These are phyloP conservation scores for Trametes maxima DNA, from an alignment of 768 basidiomycete species.

Conservation along the genomic window DNA sequence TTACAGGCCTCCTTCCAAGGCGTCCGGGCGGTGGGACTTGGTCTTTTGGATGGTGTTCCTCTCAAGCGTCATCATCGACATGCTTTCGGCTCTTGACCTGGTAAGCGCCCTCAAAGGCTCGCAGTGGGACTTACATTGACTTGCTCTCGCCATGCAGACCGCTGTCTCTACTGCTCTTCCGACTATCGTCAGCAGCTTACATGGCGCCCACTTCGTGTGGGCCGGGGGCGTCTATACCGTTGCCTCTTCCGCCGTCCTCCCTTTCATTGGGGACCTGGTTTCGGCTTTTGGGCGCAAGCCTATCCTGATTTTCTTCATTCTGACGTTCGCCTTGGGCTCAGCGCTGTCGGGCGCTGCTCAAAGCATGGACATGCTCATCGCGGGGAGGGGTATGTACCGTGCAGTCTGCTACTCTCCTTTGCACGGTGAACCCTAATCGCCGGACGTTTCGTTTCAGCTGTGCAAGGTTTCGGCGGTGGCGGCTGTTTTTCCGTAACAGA, in stretches of 20 bases:
- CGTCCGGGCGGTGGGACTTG: neutral
- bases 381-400: constrained; percentile 30
- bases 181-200: constrained; percentile 20
- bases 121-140: neutral
- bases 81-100: constrained; percentile 19
- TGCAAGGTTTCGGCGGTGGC: constrained; percentile 32
- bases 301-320: constrained; percentile 31
- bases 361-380: constrained; percentile 45
- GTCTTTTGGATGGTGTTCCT: constrained; percentile 21
- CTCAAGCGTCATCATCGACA: constrained; percentile 10
- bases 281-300: constrained; percentile 40
- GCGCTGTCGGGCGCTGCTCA: constrained; percentile 42
- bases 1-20: no score
- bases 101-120: neutral
- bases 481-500: constrained; percentile 20
- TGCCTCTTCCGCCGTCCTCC: constrained; percentile 37
- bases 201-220: constrained; percentile 29
- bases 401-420: constrained; percentile 8
- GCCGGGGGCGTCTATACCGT: constrained; percentile 37
- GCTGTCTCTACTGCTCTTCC: constrained; percentile 28
- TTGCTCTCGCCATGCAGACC: neutral
- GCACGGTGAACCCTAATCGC: constrained; percentile 11
- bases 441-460: constrained; percentile 5
- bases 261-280: constrained; percentile 36
- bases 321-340: constrained; percentile 42